Conservation (phyloP, 805 yeast species). For the Wickerhamomyces xylosicus region DNA sequence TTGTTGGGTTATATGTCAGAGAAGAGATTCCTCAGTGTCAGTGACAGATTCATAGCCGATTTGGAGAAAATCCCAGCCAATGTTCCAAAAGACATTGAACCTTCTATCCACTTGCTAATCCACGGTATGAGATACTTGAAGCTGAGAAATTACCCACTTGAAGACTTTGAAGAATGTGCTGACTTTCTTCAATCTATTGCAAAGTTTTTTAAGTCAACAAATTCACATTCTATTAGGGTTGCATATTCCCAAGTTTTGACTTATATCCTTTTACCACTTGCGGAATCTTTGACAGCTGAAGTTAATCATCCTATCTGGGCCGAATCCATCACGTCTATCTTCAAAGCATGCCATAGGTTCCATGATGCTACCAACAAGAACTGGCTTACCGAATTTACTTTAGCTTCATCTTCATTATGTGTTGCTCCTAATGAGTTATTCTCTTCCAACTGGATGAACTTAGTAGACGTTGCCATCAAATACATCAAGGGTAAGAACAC, state of each 20-base stretch:
- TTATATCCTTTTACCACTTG: conserved; percentile 67
- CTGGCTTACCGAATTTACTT: conserved; percentile 60
- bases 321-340: conserved; percentile 60
- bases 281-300: conserved; percentile 84
- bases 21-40: conserved; percentile 73
- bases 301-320: conserved; percentile 95
- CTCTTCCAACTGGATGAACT: conserved; percentile 54
- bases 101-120: conserved; percentile 62
- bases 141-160: conserved; percentile 77
- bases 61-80: conserved; percentile 67
- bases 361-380: conserved; percentile 34
- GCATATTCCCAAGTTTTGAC: conserved; percentile 84
- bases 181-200: conserved; percentile 80
- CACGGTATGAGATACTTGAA: conserved; percentile 87
- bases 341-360: conserved; percentile 31
- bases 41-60: conserved; percentile 90
- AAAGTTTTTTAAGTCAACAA: conserved; percentile 65
- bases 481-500: conserved; percentile 56
- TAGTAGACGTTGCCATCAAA: conserved; percentile 52
- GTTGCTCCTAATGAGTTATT: conserved; percentile 77
- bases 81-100: conserved; percentile 39
- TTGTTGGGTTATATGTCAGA: conserved; percentile 86
- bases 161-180: conserved; percentile 85
- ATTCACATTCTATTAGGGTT: conserved; percentile 50
- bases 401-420: conserved; percentile 65